Conservation (phyloP, 1,139 yeast species). For the Ogataea hybrid region DNA sequence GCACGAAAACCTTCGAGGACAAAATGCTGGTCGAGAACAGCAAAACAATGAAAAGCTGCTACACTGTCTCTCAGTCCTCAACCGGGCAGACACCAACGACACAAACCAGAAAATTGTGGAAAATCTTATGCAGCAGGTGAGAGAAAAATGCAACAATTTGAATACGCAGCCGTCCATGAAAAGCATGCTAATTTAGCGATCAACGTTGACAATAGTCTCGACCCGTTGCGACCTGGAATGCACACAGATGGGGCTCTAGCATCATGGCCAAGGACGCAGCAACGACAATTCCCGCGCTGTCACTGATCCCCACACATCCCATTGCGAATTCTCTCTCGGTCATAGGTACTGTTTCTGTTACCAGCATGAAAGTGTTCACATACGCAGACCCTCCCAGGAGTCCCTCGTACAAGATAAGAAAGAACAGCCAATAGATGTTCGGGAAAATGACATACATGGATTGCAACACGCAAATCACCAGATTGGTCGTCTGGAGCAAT, state of each 20-base stretch:
- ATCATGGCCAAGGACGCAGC: slow-evolving; percentile 77
- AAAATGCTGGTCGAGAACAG: neutral
- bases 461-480: slow-evolving; percentile 58
- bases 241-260: slow-evolving; percentile 73
- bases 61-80: slow-evolving; percentile 57
- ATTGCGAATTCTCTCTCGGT: slow-evolving; percentile 76
- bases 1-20: neutral
- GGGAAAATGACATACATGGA: slow-evolving; percentile 61
- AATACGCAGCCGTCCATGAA: neutral
- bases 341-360: slow-evolving; percentile 58
- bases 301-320: slow-evolving; percentile 94
- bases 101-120: slow-evolving; percentile 53
- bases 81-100: slow-evolving; percentile 49
- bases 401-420: slow-evolving; percentile 79
- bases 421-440: slow-evolving; percentile 61
- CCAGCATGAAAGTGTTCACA: slow-evolving; percentile 81
- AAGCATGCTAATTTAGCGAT: neutral
- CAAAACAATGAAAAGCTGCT: slow-evolving; percentile 31
- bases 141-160: slow-evolving; percentile 19
- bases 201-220: slow-evolving; percentile 57
- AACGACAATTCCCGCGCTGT: slow-evolving; percentile 79
- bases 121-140: slow-evolving; percentile 34
- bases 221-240: slow-evolving; percentile 61
- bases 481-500: slow-evolving; percentile 64
- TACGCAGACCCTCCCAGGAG: slow-evolving; percentile 87